Percentiles rank a stretch among this genome's conserved stretches.
phyloP scores from a whole-genome alignment of 2,329 filamentous ascomycete species.

The Plenodomus lindquistii region DNA sequence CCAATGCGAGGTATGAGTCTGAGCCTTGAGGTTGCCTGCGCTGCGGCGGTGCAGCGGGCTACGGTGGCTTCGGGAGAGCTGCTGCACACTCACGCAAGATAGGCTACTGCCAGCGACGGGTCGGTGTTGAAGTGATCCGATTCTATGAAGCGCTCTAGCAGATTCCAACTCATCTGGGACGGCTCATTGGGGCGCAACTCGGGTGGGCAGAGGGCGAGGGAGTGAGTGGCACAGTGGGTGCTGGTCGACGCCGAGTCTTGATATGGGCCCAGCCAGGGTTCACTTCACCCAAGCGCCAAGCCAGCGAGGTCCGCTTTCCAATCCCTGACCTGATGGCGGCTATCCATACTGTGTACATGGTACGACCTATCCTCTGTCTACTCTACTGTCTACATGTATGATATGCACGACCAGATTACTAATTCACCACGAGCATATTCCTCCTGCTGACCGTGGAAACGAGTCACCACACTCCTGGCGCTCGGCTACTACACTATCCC shows the following conservation, averaged over 20 bases:
- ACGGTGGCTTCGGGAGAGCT: constrained; percentile 30
- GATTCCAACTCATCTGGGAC: constrained; percentile 69
- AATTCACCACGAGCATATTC: too few relatives aligned
- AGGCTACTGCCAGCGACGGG: constrained; percentile 84
- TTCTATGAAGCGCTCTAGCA: constrained; percentile 88
- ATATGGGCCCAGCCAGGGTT: constrained; percentile 19
- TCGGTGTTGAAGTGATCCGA: constrained; percentile 93
- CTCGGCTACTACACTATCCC: background rate
- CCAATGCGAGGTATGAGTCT: background rate
- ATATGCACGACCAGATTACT: too few relatives aligned
- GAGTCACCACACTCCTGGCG: background rate
- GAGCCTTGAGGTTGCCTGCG: too few relatives aligned
- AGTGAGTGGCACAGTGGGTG: constrained; percentile 6
- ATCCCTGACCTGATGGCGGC: too few relatives aligned
- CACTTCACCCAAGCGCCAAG: constrained; percentile 18
- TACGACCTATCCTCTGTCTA: too few relatives aligned
- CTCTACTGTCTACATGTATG: too few relatives aligned
- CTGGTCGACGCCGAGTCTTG: constrained; percentile 8
- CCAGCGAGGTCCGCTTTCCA: constrained; percentile 14
- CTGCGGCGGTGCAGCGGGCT: constrained; percentile 21
- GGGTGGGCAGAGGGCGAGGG: constrained; percentile 14
- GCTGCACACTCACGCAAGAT: constrained; percentile 72
- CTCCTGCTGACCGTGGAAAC: too few relatives aligned
- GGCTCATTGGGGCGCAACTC: constrained; percentile 42
- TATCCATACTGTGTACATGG: too few relatives aligned